Base-by-base conservation (phyloP, 129 eudicot genomes). In the Gnaphalium uliginosum region DNA sequence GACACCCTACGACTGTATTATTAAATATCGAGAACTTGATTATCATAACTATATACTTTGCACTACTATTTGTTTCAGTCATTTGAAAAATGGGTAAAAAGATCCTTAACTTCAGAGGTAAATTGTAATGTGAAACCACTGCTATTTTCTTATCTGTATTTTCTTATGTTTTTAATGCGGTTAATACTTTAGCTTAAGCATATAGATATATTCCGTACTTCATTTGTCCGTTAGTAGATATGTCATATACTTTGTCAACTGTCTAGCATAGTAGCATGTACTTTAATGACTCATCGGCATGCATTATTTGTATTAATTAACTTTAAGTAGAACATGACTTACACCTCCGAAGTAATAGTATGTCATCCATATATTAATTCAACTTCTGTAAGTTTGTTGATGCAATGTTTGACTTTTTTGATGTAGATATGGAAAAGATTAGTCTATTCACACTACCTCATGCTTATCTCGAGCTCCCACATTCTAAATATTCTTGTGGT, bases 231-330 rank as follows among this genome's bases (percentile, higher is more conserved):
- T 27, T 76, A 76, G 43, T 56, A 17, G 57, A 57, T 23, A 15
- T 37, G 71, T 17, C 54, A 32, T 50, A 50, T 73, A 39, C 1
- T 26, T 50, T 50, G 17, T 51, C 27, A 66, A 66, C 22, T 51
- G 68, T 54, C 6, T 27, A 43, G 51, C 51, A 54, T 58, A 0
- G 18, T 13, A 43, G 4, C 51, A 43, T 69, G 62, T 21, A 39
- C 81, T 70, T 69, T 19, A 4, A 33, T 78, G 82, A 62, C 77
- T 61, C 30, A 61, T 32, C 61, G 21, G 73, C 66, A 18, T 71
- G 66, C 82, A 63, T 19, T 41, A 3, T 39, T 29, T 19, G 13
- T 26, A 5, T 43, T 48, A 60, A 29, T 25, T 71, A 27, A 22
- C 61, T 59, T 58, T 21, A 68, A 46, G 65, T 64, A 23, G 22